Base-by-base conservation (phyloP, 176 grass and related monocot species). In the Aegilops bicornis region DNA sequence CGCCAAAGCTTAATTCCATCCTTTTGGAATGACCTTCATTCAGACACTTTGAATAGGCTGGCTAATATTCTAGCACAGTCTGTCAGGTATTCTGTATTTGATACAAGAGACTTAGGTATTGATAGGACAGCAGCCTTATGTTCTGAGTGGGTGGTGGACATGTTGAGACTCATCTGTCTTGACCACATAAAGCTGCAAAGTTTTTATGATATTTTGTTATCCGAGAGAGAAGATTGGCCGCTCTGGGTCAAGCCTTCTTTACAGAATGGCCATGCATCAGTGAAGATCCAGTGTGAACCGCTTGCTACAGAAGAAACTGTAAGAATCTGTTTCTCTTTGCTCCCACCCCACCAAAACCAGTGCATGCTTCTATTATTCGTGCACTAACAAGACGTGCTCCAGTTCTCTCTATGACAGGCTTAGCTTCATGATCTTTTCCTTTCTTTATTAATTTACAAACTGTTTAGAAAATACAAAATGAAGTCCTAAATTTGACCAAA, bases 41-140 rank as follows among this genome's bases (percentile, higher is more conserved):
- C 82, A 79, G 79, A 73, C 71, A 89, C 89, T 73, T 87, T 79
- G 65, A 85, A 91, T 86, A 92, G 86, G 64, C 54, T 95, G 20
- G 54, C n/a, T 64, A 88, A 87, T 79, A 94, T 86, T 85, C 84
- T 98, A 91, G 93, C 94, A 64, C 86, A 91, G 65, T 90, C 89
- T 85, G 64, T 98, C 59, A 98, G 91, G 79, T 89, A 58, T 94
- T 90, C 75, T 82, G 79, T 98, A 82, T 95, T 95, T 77, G 83
- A 89, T 63, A 87, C 83, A 23, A 87, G 37, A 64, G 74, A 88
- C 25, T 82, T 91, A 24, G 50, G 74, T 84, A 43, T 42, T 84
- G 79, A 89, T 74, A 83, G 22, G 79, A 75, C 82, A 65, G 76
- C 90, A 86, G 31, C 69, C 79, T 84, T 92, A 71, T 95, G 88